Evolutionary conservation across 1,139 yeast genomes (phyloP).

Genomic region (Suhomyces coccinellae): DNA sequence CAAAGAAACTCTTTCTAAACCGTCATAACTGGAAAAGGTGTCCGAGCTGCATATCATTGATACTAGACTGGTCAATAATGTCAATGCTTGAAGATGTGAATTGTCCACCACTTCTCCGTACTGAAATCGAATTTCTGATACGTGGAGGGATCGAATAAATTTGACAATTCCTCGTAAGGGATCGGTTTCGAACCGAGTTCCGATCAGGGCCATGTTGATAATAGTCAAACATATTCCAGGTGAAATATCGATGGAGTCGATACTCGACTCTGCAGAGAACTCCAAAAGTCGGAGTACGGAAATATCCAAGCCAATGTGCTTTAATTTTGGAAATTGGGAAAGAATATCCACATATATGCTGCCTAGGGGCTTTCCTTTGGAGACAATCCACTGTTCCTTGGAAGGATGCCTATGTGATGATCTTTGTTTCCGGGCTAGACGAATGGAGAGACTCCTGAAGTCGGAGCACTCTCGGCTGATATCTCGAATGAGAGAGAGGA

Average conservation of each 20-base stretch:
- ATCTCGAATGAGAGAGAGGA: conserved; percentile 18
- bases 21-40: conserved; percentile 9
- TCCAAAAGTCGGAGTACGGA: conserved; percentile 4
- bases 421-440: conserved; percentile 12
- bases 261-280: neutral
- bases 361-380: conserved; percentile 1
- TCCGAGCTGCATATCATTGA: conserved; percentile 11
- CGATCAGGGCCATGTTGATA: conserved; percentile 9
- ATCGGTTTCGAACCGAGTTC: conserved; percentile 7
- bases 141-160: conserved; percentile 4
- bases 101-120: conserved; percentile 36
- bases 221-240: conserved; percentile 7
- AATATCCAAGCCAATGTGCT: conserved; percentile 7
- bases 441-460: conserved; percentile 17
- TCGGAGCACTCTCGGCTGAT: conserved; percentile 11
- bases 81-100: conserved; percentile 28
- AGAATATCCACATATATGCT: conserved; percentile 2
- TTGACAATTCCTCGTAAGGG: conserved; percentile 6
- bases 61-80: conserved; percentile 23
- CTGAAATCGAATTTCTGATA: conserved; percentile 19
- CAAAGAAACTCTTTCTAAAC: conserved; percentile 16
- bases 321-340: neutral
- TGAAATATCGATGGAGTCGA: neutral
- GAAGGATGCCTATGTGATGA: neutral
- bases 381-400: conserved; percentile 6